phyloP scores from a whole-genome alignment of 2,329 filamentous ascomycete genomes.

The Penicillium olsonii region DNA sequence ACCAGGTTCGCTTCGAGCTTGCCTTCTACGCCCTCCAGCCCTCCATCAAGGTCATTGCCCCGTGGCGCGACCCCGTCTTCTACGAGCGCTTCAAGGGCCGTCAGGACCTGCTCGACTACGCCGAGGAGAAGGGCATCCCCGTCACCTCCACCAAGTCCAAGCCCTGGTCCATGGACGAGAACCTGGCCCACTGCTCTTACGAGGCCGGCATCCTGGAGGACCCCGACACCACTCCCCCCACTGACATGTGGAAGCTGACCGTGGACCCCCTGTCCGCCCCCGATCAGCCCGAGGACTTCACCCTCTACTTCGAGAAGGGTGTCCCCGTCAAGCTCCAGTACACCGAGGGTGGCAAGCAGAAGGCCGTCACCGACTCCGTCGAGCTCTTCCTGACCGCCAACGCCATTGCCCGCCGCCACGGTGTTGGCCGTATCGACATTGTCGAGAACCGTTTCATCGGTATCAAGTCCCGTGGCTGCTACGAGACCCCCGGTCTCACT shows the following conservation, averaged over 20 bases:
- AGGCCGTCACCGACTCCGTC: slow-evolving; percentile 67
- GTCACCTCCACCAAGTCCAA: slow-evolving; percentile 50
- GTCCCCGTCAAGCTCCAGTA: slow-evolving; percentile 69
- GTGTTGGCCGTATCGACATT: slow-evolving; percentile 80
- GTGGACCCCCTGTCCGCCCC: slow-evolving; percentile 69
- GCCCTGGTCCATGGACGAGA: slow-evolving; percentile 56
- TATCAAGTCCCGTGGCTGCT: slow-evolving; percentile 78
- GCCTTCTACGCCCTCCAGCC: slow-evolving; percentile 53
- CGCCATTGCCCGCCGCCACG: slow-evolving; percentile 69
- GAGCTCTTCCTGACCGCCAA: slow-evolving; percentile 74
- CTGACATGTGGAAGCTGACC: slow-evolving; percentile 75
- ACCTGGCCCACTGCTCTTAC: slow-evolving; percentile 68
- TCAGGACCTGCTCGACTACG: slow-evolving; percentile 53
- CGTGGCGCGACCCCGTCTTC: slow-evolving; percentile 52
- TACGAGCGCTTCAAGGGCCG: slow-evolving; percentile 52
- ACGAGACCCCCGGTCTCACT: slow-evolving; percentile 56
- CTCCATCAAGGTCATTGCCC: slow-evolving; percentile 51
- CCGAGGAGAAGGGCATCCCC: slow-evolving; percentile 48
- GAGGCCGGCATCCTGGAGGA: slow-evolving; percentile 67
- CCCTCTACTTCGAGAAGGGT: slow-evolving; percentile 71
- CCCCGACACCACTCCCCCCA: slow-evolving; percentile 63
- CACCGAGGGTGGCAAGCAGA: slow-evolving; percentile 48
- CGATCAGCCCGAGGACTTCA: slow-evolving; percentile 70
- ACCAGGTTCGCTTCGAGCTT: slow-evolving; percentile 53
- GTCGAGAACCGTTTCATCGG: slow-evolving; percentile 81